phyloP scores from a whole-genome alignment of 2,329 filamentous ascomycete genomes.

The Trematosphaeria pertusa region DNA sequence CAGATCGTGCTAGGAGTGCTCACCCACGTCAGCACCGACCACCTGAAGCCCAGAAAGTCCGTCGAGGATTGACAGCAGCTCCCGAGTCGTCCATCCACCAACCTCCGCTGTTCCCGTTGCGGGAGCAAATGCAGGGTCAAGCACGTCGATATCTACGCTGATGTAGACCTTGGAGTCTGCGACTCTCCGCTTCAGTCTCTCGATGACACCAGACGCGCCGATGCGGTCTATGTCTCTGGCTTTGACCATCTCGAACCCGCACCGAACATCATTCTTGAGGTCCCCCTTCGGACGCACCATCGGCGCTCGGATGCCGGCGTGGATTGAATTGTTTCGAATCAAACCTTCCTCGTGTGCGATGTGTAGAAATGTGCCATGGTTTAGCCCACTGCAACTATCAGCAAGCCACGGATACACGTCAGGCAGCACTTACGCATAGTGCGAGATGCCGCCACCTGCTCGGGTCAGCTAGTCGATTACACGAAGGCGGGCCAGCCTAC shows the following conservation, averaged over 20 bases:
- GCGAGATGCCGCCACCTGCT: conserved; percentile 62
- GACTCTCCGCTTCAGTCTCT: conserved; percentile 59
- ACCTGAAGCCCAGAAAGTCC: conserved; percentile 65
- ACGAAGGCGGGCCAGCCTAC: conserved; percentile 33
- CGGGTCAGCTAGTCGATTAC: conserved; percentile 8
- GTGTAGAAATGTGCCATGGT: conserved; percentile 68
- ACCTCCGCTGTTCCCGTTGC: conserved; percentile 67
- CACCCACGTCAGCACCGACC: conserved; percentile 64
- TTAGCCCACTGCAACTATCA: conserved; percentile 52
- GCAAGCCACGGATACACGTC: not conserved
- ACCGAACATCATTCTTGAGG: conserved; percentile 63
- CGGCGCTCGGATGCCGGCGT: conserved; percentile 67
- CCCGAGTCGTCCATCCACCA: conserved; percentile 67
- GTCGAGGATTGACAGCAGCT: conserved; percentile 65
- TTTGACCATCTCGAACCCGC: conserved; percentile 65
- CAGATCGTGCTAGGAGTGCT: no score
- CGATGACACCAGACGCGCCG: conserved; percentile 56
- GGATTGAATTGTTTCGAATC: conserved; percentile 64
- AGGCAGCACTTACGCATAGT: conserved; percentile 60
- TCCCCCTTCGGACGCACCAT: conserved; percentile 59
- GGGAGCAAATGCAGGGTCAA: conserved; percentile 63
- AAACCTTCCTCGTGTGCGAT: conserved; percentile 68
- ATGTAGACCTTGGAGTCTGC: conserved; percentile 62
- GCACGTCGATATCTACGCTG: conserved; percentile 63
- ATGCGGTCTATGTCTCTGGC: conserved; percentile 62